A percentile compares a stretch with the other conserved stretches of the same genome.
Evolutionary conservation across 805 yeast genomes (phyloP).

Genomic region (Saturnispora dispora): DNA sequence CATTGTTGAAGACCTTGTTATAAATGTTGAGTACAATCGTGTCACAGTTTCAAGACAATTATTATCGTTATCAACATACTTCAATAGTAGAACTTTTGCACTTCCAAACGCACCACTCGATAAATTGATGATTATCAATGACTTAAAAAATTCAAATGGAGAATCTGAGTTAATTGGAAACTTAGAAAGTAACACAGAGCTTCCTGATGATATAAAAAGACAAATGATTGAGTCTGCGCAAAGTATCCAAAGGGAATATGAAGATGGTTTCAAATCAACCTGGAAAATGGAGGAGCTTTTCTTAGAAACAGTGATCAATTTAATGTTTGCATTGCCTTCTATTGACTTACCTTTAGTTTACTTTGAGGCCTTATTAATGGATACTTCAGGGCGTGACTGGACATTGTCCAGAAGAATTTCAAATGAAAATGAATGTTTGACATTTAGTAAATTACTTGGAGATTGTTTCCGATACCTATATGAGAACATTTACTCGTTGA

Average conservation of each 20-base stretch:
- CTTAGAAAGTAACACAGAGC: conserved; percentile 21
- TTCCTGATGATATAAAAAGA: conserved; percentile 19
- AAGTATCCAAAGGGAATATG: conserved; percentile 32
- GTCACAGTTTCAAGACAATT: conserved; percentile 80
- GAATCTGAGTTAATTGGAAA: conserved; percentile 27
- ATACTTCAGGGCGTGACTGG: conserved; percentile 77
- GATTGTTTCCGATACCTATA: conserved; percentile 82
- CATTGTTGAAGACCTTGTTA: conserved; percentile 61
- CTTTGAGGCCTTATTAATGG: conserved; percentile 76
- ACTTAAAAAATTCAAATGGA: conserved; percentile 31
- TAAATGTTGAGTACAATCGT: conserved; percentile 81
- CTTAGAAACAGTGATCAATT: conserved; percentile 69
- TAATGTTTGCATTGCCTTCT: conserved; percentile 66
- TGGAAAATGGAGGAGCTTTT: conserved; percentile 90
- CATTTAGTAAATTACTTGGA: conserved; percentile 92
- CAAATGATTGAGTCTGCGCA: conserved; percentile 27
- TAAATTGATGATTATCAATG: conserved; percentile 38
- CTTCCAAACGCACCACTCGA: conserved; percentile 74
- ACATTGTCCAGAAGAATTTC: conserved; percentile 27
- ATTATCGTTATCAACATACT: conserved; percentile 62
- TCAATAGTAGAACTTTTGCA: conserved; percentile 56
- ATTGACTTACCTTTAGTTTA: conserved; percentile 63
- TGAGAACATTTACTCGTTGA: conserved; percentile 53
- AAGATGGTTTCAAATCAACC: conserved; percentile 42
- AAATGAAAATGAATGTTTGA: conserved; percentile 23